Percentiles rank a stretch among this genome's conserved stretches.
Conservation (phyloP, 2,329 filamentous ascomycete species). For the Cercospora brassicicola region DNA sequence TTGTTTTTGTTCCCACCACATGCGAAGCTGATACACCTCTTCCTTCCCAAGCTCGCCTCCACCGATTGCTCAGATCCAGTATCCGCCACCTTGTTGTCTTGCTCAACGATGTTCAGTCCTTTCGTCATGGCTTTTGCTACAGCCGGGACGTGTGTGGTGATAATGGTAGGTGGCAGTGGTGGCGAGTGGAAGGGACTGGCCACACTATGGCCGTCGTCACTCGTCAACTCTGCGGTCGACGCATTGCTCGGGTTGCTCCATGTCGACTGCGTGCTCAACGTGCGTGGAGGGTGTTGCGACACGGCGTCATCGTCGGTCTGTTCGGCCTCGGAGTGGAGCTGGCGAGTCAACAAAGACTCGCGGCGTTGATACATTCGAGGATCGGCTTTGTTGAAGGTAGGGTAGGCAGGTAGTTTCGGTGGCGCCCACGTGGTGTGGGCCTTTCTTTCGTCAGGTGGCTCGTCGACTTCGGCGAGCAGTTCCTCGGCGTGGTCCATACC, state of each 20-base stretch:
- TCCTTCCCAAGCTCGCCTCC: constrained; percentile 68
- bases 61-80: constrained; percentile 55
- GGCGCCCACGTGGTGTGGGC: constrained; percentile 14
- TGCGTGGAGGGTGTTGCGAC: constrained; percentile 39
- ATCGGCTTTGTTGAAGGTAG: constrained; percentile 45
- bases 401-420: constrained; percentile 11
- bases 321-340: constrained; percentile 62
- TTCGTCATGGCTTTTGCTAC: constrained; percentile 44
- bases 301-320: constrained; percentile 43
- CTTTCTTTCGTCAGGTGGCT: constrained; percentile 69
- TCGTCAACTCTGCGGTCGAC: constrained; percentile 90
- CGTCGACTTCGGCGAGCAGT: constrained; percentile 73
- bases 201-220: constrained; percentile 72
- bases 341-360: constrained; percentile 83
- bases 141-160: constrained; percentile 41
- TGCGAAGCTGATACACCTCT: constrained; percentile 89
- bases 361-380: constrained; percentile 57
- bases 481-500: constrained; percentile 55
- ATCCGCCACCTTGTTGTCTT: constrained; percentile 38
- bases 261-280: constrained; percentile 61
- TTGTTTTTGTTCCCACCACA: constrained; percentile 63
- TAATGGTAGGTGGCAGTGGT: constrained; percentile 63
- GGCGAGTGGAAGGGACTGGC: constrained; percentile 88
- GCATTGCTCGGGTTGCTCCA: constrained; percentile 77
- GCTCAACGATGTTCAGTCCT: constrained; percentile 41